These are phyloP conservation scores for Taphrina confusa DNA, from an alignment of 1,139 yeast species.

Conservation along the genomic window DNA sequence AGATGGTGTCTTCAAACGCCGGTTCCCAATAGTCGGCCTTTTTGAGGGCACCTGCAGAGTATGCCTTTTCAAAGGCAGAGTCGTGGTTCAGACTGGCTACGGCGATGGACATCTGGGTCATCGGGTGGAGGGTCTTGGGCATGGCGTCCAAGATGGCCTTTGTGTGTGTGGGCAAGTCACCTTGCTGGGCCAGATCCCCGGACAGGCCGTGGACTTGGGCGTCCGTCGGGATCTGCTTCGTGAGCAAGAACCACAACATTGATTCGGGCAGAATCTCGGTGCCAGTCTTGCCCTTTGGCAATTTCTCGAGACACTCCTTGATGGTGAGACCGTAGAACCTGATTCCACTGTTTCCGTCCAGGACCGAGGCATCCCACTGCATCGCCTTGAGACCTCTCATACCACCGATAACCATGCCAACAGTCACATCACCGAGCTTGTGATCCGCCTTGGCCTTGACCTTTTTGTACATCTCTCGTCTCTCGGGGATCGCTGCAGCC, in stretches of 20 bases:
- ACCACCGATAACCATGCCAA: slow-evolving; percentile 55
- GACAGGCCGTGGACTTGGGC: slow-evolving; percentile 75
- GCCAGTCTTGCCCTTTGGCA: slow-evolving; percentile 51
- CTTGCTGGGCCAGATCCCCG: slow-evolving; percentile 81
- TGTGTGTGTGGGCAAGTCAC: slow-evolving; percentile 79
- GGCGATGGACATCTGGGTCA: slow-evolving; percentile 95
- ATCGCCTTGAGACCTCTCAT: slow-evolving; percentile 58
- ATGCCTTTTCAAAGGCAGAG: slow-evolving; percentile 86
- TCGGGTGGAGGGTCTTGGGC: slow-evolving; percentile 89
- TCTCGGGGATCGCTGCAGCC: slow-evolving; percentile 50
- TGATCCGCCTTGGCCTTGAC: slow-evolving; percentile 48
- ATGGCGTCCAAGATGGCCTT: slow-evolving; percentile 77
- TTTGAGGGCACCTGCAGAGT: slow-evolving; percentile 66
- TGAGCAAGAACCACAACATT: slow-evolving; percentile 80
- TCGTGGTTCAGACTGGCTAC: slow-evolving; percentile 88
- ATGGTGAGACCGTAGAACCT: slow-evolving; percentile 59
- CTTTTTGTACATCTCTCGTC: slow-evolving; percentile 48
- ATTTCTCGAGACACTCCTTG: slow-evolving; percentile 53
- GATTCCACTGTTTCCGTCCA: slow-evolving; percentile 58
- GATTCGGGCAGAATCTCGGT: slow-evolving; percentile 68
- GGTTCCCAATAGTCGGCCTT: slow-evolving; percentile 62
- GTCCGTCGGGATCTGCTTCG: slow-evolving; percentile 66
- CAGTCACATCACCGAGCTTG: slow-evolving; percentile 45
- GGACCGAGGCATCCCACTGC: slow-evolving; percentile 58
- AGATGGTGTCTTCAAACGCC: slow-evolving; percentile 65